Evolutionary conservation across 495 filamentous ascomycete species (phyloP).

Genomic region (Cenococcum geophilum): DNA sequence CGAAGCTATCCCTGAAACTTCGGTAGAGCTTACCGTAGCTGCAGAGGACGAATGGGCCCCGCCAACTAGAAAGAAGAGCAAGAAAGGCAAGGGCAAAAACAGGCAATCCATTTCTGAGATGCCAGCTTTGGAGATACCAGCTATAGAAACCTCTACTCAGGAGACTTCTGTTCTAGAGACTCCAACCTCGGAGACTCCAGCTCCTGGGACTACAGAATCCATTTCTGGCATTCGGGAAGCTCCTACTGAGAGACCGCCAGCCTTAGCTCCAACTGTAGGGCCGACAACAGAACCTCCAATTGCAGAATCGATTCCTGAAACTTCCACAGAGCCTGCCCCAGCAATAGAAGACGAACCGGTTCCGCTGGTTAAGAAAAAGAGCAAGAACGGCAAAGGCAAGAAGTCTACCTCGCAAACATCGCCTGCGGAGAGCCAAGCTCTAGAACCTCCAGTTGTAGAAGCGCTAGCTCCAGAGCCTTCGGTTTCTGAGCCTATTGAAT

Average conservation of each 20-base stretch:
- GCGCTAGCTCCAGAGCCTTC: not conserved
- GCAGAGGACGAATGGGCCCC: not conserved
- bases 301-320: not conserved
- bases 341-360: slow-evolving; percentile 10
- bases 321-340: not conserved
- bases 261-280: no score
- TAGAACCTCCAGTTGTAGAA: not conserved
- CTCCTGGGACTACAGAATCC: not conserved
- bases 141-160: not conserved
- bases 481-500: not conserved
- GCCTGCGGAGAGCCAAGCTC: no score
- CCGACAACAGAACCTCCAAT: no score
- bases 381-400: slow-evolving; percentile 27
- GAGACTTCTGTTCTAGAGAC: no score
- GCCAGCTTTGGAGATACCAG: not conserved
- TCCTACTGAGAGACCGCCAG: no score
- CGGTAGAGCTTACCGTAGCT: not conserved
- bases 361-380: slow-evolving; percentile 30
- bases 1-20: not conserved
- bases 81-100: slow-evolving; percentile 8
- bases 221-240: not conserved
- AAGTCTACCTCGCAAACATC: not conserved
- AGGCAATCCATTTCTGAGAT: not conserved
- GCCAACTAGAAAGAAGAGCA: slow-evolving; percentile 5
- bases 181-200: no score